A percentile compares a stretch with the other conserved stretches of the same genome.
Conservation (phyloP, 1,284 basidiomycete species). For the Irpex sp. region DNA sequence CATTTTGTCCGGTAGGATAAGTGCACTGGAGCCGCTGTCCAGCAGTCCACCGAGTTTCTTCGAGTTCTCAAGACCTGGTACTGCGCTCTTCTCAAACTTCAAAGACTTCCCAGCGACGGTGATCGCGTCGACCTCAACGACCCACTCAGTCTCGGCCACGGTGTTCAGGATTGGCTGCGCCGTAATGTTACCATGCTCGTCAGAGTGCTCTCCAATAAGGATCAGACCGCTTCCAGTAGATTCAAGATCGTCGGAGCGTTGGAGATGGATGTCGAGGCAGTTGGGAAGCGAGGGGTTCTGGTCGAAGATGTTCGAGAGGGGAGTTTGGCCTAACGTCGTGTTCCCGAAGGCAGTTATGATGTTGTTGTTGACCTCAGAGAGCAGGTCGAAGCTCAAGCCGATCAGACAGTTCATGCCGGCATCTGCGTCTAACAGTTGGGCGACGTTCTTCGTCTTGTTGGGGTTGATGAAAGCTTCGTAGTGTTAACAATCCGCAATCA, state of each 20-base stretch:
- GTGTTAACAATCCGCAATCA: no score
- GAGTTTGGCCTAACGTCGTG: constrained; percentile 15
- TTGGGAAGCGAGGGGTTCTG: constrained; percentile 20
- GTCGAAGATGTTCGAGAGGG: constrained; percentile 19
- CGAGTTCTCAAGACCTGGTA: background rate
- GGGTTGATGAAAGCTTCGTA: constrained; percentile 24
- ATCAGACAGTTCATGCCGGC: constrained; percentile 16
- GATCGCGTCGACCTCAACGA: constrained; percentile 23
- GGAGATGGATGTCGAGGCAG: constrained; percentile 25
- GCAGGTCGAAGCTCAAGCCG: constrained; percentile 21
- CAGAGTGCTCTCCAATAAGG: constrained; percentile 22
- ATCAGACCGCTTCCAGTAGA: constrained; percentile 20
- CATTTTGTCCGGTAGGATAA: background rate
- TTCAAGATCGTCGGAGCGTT: constrained; percentile 20
- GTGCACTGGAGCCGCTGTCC: background rate
- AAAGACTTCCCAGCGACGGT: constrained; percentile 23
- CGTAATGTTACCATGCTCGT: constrained; percentile 17
- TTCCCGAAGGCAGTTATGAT: constrained; percentile 7
- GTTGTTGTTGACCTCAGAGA: constrained; percentile 14
- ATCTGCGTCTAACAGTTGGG: constrained; percentile 1
- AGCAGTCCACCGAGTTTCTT: background rate
- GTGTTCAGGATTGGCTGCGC: constrained; percentile 21
- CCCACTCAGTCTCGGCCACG: constrained; percentile 39
- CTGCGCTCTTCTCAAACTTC: constrained; percentile 14
- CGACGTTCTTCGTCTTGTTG: constrained; percentile 3